phyloP scores from a whole-genome alignment of 2,329 filamentous ascomycete species.

The Lasiodiplodia gonubiensis region DNA sequence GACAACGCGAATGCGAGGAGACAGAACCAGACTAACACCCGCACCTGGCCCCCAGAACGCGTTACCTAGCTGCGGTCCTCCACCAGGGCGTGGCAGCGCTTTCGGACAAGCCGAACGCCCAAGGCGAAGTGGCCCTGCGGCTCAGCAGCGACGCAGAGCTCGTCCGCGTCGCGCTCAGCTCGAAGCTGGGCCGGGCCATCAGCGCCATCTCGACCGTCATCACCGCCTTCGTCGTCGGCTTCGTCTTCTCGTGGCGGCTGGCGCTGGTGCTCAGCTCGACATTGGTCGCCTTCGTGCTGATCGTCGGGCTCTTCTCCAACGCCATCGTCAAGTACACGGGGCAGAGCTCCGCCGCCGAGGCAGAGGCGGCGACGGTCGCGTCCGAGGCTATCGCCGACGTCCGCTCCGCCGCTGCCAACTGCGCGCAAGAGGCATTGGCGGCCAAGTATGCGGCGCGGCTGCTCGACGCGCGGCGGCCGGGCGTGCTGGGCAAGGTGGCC shows the following conservation, averaged over 20 bases:
- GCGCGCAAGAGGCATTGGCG: conserved; percentile 7
- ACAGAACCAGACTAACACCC: not conserved
- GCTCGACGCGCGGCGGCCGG: not conserved
- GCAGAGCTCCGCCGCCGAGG: conserved; percentile 62
- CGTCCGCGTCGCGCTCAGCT: conserved; percentile 81
- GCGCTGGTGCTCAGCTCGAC: conserved; percentile 17
- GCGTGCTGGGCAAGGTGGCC: conserved; percentile 5
- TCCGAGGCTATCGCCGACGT: conserved; percentile 3
- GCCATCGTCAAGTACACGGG: conserved; percentile 53
- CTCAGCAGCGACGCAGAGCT: conserved; percentile 94
- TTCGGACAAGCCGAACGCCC: conserved; percentile 78
- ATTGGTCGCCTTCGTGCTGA: conserved; percentile 12
- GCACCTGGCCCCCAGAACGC: conserved; percentile 58
- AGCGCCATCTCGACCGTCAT: conserved; percentile 72
- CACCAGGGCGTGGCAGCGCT: conserved; percentile 30
- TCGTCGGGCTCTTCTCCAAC: not conserved
- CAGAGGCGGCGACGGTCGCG: conserved; percentile 52
- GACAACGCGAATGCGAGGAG: too few species aligned
- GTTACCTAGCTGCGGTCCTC: conserved; percentile 67
- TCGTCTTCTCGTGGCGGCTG: conserved; percentile 19
- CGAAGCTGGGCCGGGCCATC: conserved; percentile 61
- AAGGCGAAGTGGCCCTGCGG: conserved; percentile 84
- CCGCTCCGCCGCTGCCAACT: not conserved
- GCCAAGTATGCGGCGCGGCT: not conserved
- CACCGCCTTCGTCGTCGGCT: conserved; percentile 67